Evolutionary conservation across 768 basidiomycete species (phyloP).

Genomic region (Boletus subcaerulescens): DNA sequence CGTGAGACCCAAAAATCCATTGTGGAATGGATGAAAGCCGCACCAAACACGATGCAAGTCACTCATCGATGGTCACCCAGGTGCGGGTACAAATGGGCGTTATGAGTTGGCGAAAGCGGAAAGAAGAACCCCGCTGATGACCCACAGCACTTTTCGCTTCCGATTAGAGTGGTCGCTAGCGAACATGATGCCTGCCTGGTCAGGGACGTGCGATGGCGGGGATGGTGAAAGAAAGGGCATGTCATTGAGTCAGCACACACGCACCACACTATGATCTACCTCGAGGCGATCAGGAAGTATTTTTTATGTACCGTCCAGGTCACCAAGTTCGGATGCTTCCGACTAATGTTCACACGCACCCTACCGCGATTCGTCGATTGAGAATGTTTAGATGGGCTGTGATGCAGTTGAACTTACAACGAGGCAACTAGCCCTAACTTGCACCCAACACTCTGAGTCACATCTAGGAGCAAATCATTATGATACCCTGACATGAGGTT

Average conservation of each 20-base stretch:
- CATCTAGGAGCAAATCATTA: too few relatives aligned
- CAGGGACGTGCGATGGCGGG: not conserved
- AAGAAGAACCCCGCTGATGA: not conserved
- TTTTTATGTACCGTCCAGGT: too few relatives aligned
- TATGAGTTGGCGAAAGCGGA: constrained; percentile 8
- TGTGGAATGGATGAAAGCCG: not conserved
- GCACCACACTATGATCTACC: not conserved
- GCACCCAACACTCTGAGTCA: not conserved
- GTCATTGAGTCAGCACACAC: not conserved
- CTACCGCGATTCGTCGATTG: too few relatives aligned
- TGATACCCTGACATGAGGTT: not conserved
- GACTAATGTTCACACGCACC: not conserved
- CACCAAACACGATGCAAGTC: constrained; percentile 17
- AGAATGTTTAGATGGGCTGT: too few relatives aligned
- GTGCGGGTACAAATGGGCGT: not conserved
- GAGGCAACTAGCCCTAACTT: not conserved
- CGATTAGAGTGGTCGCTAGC: not conserved
- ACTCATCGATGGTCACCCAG: constrained; percentile 5
- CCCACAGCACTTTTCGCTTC: not conserved
- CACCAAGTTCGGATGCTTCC: not conserved
- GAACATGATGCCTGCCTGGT: not conserved
- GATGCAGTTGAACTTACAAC: too few relatives aligned
- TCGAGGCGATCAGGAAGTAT: constrained; percentile 8
- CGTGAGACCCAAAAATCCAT: not conserved
- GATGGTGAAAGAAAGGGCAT: not conserved